Conservation (phyloP, 148 eudicot genomes). For the Agrostemma githago region DNA sequence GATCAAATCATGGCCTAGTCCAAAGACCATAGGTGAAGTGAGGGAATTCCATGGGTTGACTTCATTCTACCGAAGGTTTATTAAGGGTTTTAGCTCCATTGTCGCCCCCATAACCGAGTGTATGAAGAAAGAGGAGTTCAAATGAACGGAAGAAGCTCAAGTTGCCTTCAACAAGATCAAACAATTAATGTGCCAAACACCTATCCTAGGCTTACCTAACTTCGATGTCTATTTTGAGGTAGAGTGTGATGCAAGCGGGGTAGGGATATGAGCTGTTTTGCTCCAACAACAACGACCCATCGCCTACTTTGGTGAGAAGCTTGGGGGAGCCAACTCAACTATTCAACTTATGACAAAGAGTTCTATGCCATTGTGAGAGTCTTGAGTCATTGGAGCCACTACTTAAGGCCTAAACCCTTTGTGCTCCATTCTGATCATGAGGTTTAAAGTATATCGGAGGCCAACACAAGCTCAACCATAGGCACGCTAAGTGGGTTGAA, state of each 20-base stretch:
- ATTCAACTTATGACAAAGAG: not conserved
- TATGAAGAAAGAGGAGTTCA: not conserved
- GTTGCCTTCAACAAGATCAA: not conserved
- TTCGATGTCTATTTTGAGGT: not conserved
- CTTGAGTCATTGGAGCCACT: not conserved
- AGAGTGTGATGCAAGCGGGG: not conserved
- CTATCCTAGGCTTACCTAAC: not conserved
- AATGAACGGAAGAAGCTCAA: not conserved
- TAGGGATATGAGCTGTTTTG: not conserved
- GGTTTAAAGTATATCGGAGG: not conserved
- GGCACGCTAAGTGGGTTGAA: not conserved
- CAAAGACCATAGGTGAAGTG: not conserved
- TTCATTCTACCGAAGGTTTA: not conserved
- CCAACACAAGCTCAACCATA: not conserved
- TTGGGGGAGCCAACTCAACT: no score
- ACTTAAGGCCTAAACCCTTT: not conserved
- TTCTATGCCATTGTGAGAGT: not conserved
- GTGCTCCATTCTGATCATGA: not conserved
- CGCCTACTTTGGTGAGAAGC: no score
- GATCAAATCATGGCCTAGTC: not conserved
- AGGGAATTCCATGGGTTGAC: not conserved
- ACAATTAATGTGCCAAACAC: not conserved
- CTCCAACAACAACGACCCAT: no score
- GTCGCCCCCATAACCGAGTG: not conserved
- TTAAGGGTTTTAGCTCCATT: not conserved